Conservation (phyloP, 2,329 filamentous ascomycete genomes). For the Aspergillus quadrilineatus region DNA sequence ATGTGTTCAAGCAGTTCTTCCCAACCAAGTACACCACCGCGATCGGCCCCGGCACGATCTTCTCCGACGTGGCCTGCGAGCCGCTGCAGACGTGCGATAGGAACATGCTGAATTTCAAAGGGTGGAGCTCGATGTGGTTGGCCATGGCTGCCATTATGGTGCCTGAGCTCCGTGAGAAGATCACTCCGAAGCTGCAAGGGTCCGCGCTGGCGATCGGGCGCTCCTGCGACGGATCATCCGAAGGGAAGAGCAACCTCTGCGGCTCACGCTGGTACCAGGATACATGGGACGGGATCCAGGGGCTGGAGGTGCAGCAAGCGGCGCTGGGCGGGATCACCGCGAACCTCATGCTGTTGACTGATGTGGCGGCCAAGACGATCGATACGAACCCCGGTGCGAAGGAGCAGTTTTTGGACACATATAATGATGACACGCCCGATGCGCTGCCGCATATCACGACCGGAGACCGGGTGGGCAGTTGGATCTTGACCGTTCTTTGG, state of each 20-base stretch:
- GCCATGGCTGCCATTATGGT: slow-evolving; percentile 59
- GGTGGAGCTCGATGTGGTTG: slow-evolving; percentile 63
- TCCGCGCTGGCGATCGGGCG: slow-evolving; percentile 60
- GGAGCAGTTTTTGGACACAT: slow-evolving; percentile 18
- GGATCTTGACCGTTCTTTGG: slow-evolving; percentile 25
- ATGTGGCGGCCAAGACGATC: slow-evolving; percentile 39
- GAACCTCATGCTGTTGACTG: slow-evolving; percentile 18
- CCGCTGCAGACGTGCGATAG: slow-evolving; percentile 58
- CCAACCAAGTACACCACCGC: slow-evolving; percentile 32
- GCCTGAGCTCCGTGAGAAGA: slow-evolving; percentile 53
- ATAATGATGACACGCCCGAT: slow-evolving; percentile 10
- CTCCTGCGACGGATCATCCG: slow-evolving; percentile 59
- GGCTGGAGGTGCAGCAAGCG: slow-evolving; percentile 37
- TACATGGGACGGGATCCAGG: slow-evolving; percentile 32
- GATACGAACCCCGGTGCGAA: slow-evolving; percentile 42
- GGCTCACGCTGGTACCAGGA: slow-evolving; percentile 37
- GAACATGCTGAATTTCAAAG: slow-evolving; percentile 71
- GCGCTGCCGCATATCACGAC: slow-evolving; percentile 20
- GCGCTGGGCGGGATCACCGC: slow-evolving; percentile 27
- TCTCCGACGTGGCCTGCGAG: slow-evolving; percentile 67
- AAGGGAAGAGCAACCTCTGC: slow-evolving; percentile 52
- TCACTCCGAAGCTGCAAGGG: slow-evolving; percentile 56
- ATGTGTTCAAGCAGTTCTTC: slow-evolving; percentile 48
- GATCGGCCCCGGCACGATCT: slow-evolving; percentile 45
- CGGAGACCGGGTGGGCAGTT: slow-evolving; percentile 30